Evolutionary conservation across 1,284 basidiomycete species (phyloP).

Genomic region (Coniferiporia sulphurascens): DNA sequence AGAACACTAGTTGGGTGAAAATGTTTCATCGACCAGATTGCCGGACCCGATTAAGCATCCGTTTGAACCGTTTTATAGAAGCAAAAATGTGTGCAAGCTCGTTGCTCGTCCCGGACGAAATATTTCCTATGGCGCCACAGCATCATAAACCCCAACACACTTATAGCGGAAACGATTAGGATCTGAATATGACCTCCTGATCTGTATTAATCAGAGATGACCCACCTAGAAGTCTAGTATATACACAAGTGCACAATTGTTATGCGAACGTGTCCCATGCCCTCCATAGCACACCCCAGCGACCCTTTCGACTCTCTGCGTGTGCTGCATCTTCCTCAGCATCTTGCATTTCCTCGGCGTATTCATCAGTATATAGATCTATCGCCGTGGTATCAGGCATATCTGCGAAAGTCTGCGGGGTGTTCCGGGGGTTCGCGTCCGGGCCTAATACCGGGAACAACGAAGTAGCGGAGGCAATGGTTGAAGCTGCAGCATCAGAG

Average conservation of each 20-base stretch:
- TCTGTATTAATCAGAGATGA: not conserved
- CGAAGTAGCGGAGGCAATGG: not conserved
- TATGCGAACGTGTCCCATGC: constrained; percentile 19
- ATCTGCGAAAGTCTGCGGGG: not conserved
- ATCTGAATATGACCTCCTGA: too few species aligned
- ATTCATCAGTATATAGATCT: constrained; percentile 19
- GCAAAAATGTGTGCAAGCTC: too few species aligned
- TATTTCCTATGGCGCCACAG: too few species aligned
- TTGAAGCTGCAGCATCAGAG: not conserved
- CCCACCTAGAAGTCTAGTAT: not conserved
- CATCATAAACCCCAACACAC: too few species aligned
- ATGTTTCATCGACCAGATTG: not conserved
- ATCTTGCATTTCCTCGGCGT: constrained; percentile 17
- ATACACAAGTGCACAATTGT: not conserved
- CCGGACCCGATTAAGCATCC: not conserved
- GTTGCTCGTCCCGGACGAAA: too few species aligned
- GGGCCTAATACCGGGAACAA: not conserved
- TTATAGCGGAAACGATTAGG: too few species aligned
- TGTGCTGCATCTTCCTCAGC: constrained; percentile 16
- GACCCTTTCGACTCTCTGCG: constrained; percentile 8
- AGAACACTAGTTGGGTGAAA: too few species aligned
- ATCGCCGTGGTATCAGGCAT: constrained; percentile 12
- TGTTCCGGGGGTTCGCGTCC: not conserved
- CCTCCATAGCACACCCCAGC: constrained; percentile 18
- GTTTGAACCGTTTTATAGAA: too few species aligned